phyloP scores from a whole-genome alignment of 2,329 filamentous ascomycete genomes.

The Fusarium miscanthi region DNA sequence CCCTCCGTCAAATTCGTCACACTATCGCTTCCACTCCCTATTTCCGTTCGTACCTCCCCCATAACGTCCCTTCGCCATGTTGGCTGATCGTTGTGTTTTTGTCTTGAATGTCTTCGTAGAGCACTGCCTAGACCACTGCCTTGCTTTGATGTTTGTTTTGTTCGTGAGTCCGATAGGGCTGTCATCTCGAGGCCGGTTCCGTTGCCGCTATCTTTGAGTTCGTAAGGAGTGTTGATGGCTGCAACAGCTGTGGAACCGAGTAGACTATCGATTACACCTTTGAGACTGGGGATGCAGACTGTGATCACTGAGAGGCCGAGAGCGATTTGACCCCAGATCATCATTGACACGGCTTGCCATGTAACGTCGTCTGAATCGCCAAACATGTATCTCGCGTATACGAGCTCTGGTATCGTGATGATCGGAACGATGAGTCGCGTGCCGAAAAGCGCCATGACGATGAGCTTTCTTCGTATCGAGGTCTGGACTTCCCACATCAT shows the following conservation, averaged over 20 bases:
- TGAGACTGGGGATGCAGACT: constrained; percentile 40
- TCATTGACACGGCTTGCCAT: constrained; percentile 25
- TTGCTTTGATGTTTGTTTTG: constrained; percentile 13
- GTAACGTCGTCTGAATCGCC: constrained; percentile 22
- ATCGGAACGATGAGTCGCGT: constrained; percentile 38
- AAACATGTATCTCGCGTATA: constrained; percentile 29
- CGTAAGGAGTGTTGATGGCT: constrained; percentile 36
- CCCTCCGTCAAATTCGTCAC: constrained; percentile 41
- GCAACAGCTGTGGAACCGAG: constrained; percentile 34
- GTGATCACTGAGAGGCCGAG: constrained; percentile 38
- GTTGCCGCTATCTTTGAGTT: constrained; percentile 34
- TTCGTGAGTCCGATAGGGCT: constrained; percentile 6
- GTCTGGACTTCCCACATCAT: constrained; percentile 45
- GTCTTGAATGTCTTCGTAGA: constrained; percentile 3
- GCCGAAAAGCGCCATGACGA: constrained; percentile 38
- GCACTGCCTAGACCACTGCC: not conserved
- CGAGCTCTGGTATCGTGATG: constrained; percentile 32
- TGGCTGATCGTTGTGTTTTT: not conserved
- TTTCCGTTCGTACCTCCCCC: constrained; percentile 6
- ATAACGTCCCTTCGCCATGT: constrained; percentile 28
- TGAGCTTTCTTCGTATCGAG: constrained; percentile 23
- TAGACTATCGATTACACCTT: constrained; percentile 41
- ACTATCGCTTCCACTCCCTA: constrained; percentile 35
- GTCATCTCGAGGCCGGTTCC: constrained; percentile 36
- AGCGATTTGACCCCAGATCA: constrained; percentile 38